Conservation (phyloP, 176 grass and related monocot genomes). For the Oryza australiensis region DNA sequence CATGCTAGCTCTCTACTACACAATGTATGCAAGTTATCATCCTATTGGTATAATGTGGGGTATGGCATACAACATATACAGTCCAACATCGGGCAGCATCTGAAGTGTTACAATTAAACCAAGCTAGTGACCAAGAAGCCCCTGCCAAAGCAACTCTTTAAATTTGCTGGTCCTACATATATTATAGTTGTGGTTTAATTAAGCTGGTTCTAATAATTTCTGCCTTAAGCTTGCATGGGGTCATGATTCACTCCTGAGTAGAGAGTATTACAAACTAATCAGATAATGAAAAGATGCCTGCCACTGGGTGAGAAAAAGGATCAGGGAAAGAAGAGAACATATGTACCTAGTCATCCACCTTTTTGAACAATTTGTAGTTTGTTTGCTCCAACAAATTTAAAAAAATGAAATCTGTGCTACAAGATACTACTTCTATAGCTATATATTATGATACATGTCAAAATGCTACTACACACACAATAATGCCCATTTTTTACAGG, state of each 20-base stretch:
- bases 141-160: not conserved
- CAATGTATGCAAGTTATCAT: not conserved
- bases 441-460: slow-evolving; percentile 45
- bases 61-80: not conserved
- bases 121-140: not conserved
- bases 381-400: not conserved
- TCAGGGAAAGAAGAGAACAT: slow-evolving; percentile 10
- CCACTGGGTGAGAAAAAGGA: slow-evolving; percentile 39
- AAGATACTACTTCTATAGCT: slow-evolving; percentile 49
- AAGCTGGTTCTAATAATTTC: not conserved
- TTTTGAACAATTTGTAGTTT: slow-evolving; percentile 31
- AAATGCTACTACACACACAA: slow-evolving; percentile 48
- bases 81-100: not conserved
- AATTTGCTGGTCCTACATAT: slow-evolving; percentile 31
- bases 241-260: slow-evolving; percentile 39
- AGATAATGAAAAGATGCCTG: slow-evolving; percentile 53
- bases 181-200: slow-evolving; percentile 2
- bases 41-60: not conserved
- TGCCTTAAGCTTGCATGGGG: slow-evolving; percentile 28
- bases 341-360: slow-evolving; percentile 33
- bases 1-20: not conserved
- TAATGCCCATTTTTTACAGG: slow-evolving; percentile 17
- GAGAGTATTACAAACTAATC: slow-evolving; percentile 42
- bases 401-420: slow-evolving; percentile 11
- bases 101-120: not conserved